Evolutionary conservation across 331 rosid genomes (phyloP), one percentile per base, ranked within the genome.

Genomic region (Rhamnella rubrinervis): DNA sequence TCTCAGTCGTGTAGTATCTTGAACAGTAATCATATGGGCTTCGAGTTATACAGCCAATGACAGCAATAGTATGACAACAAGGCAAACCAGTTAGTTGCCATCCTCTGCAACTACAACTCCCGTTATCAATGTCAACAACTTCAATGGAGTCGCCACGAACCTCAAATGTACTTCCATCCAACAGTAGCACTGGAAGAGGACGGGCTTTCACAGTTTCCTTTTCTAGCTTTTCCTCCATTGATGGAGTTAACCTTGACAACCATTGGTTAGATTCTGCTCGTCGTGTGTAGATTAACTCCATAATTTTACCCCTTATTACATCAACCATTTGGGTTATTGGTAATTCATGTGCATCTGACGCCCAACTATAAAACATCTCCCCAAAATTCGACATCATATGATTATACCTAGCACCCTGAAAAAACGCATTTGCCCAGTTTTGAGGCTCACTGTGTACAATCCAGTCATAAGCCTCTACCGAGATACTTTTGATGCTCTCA

Each of bases 271-370:
- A 86, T 14, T 62, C 87, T n/a, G 85, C 71, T 25, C 82, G 78
- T 77, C 97, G 85, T 38, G 87, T 6, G 70, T 70, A 76, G 63
- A 93, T 84, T 84, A 90, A 79, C 70, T 93, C 97, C 90, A 82
- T 88, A 71, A 88, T 85, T 82, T 85, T 93, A 41, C 87, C 81
- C 84, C 90, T 82, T 67, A 90, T 90, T 64, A 83, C 85, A 69
- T 93, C 96, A 55, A 93, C 93, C 98, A 93, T 90, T 73, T 93
- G 98, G 11, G 98, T 93, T 74, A 93, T 93, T 6, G 98, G 98
- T 77, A 93, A 74, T 55, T 90, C 97, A 41, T 88, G 88, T 5
- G 95, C 96, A 44, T 90, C 89, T 63, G 96, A 82, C 50, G 85
- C 96, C 98, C 98, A 93, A 59, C 89, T 79, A 68, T 90, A 93